Percentiles rank a stretch among this genome's conserved stretches.
phyloP scores from a whole-genome alignment of 2,329 filamentous ascomycete species.

The Sarocladium strictum region DNA sequence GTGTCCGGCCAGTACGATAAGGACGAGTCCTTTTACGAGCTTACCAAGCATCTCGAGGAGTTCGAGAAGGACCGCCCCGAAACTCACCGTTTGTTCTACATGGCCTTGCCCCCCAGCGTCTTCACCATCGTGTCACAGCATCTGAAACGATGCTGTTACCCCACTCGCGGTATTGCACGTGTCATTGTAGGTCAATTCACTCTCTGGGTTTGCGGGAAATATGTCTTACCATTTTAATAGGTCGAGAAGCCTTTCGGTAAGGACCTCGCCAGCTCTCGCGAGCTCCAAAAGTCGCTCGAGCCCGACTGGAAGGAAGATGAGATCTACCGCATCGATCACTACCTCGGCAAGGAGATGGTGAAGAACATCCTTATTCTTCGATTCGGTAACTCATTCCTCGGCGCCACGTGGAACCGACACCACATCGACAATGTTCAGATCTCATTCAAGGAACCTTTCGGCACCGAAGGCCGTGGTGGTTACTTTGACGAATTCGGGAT shows the following conservation, averaged over 20 bases:
- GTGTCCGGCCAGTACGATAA: slow-evolving; percentile 97
- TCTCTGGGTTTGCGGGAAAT: too few relatives aligned
- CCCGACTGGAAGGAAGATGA: slow-evolving; percentile 99
- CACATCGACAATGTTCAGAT: slow-evolving; percentile 99
- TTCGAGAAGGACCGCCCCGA: slow-evolving; percentile 78
- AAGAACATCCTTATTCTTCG: slow-evolving; percentile 98
- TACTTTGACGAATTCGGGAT: slow-evolving; percentile 99
- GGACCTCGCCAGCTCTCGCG: slow-evolving; percentile 87
- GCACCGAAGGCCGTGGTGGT: slow-evolving; percentile 92
- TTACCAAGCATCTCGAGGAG: slow-evolving; percentile 80
- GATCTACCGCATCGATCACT: slow-evolving; percentile 98
- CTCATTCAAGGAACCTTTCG: slow-evolving; percentile 98
- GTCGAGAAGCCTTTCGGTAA: slow-evolving; percentile 99
- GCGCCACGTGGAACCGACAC: slow-evolving; percentile 97
- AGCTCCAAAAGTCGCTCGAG: slow-evolving; percentile 89
- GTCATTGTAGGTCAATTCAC: slow-evolving; percentile 69
- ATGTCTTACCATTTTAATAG: too few relatives aligned
- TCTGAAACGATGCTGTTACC: slow-evolving; percentile 96
- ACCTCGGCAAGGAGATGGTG: slow-evolving; percentile 99
- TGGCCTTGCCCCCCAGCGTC: slow-evolving; percentile 95
- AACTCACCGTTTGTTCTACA: slow-evolving; percentile 95
- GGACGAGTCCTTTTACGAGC: slow-evolving; percentile 84
- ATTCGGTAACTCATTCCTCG: slow-evolving; percentile 98
- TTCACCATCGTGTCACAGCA: slow-evolving; percentile 98
- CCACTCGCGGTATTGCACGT: slow-evolving; percentile 79